Conservation (phyloP, 1,284 basidiomycete genomes). For the Trametes pubescens region DNA sequence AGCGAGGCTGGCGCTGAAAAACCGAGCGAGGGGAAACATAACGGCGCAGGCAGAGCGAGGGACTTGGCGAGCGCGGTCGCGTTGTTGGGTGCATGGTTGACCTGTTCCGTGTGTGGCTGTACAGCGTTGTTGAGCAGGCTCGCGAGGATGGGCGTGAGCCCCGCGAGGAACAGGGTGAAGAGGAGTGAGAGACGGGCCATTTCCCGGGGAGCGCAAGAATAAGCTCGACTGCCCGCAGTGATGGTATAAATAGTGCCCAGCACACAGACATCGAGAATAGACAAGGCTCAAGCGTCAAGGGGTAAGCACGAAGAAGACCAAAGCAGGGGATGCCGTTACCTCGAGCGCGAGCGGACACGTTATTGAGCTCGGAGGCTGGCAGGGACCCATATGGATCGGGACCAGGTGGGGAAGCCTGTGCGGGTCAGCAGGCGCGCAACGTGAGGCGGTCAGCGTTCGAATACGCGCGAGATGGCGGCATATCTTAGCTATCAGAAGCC, state of each 20-base stretch:
- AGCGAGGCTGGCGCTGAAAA: slow-evolving; percentile 62
- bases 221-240: slow-evolving; percentile 25
- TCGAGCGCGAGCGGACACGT: slow-evolving; percentile 1
- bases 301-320: slow-evolving; percentile 11
- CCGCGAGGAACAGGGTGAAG: slow-evolving; percentile 21
- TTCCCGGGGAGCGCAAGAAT: slow-evolving; percentile 3
- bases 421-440: slow-evolving; percentile 15
- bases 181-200: slow-evolving; percentile 26
- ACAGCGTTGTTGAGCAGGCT: slow-evolving; percentile 22
- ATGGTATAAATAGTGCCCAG: slow-evolving; percentile 26
- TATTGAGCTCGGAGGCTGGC: slow-evolving; percentile 23
- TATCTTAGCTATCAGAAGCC: slow-evolving; percentile 18
- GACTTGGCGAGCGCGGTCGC: slow-evolving; percentile 4
- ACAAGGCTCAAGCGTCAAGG: slow-evolving; percentile 1
- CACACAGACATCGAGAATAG: slow-evolving; percentile 9
- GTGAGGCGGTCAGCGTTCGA: neutral
- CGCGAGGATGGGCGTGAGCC: slow-evolving; percentile 14
- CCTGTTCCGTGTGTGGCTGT: slow-evolving; percentile 27
- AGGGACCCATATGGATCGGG: slow-evolving; percentile 17
- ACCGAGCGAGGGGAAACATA: slow-evolving; percentile 64
- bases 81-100: slow-evolving; percentile 11
- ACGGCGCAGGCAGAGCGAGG: slow-evolving; percentile 30
- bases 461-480: neutral
- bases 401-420: slow-evolving; percentile 1
- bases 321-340: slow-evolving; percentile 13